Conservation (phyloP, 2,329 filamentous ascomycete species). For the Neocatenulostroma microsporum region DNA sequence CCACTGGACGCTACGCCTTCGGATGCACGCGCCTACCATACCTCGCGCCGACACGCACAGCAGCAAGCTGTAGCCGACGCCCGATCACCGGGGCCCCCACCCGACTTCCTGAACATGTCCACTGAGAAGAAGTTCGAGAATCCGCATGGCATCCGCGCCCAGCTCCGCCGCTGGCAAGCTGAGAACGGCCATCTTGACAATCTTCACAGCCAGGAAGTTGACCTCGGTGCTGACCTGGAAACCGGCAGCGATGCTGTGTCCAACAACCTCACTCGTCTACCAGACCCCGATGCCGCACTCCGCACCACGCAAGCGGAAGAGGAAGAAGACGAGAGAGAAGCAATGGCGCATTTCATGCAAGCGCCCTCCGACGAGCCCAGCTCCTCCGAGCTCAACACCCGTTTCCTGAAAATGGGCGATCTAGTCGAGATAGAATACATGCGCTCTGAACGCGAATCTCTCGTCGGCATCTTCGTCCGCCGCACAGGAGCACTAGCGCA, state of each 20-base stretch:
- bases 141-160: constrained; percentile 27
- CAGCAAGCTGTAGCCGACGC: neutral
- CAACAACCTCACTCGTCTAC: constrained; percentile 25
- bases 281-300: constrained; percentile 17
- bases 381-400: constrained; percentile 29
- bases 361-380: constrained; percentile 20
- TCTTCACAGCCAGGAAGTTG: constrained; percentile 9
- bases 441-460: constrained; percentile 29
- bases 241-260: constrained; percentile 5
- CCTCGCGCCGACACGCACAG: neutral
- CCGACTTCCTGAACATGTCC: neutral
- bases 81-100: neutral
- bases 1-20: neutral
- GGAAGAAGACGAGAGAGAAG: constrained; percentile 20
- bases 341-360: constrained; percentile 14
- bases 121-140: constrained; percentile 7
- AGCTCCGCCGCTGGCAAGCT: constrained; percentile 38
- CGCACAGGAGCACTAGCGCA: constrained; percentile 34
- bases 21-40: neutral
- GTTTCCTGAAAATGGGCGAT: constrained; percentile 39
- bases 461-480: constrained; percentile 45
- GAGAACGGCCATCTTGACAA: constrained; percentile 26
- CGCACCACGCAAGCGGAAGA: constrained; percentile 15
- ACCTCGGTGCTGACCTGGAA: neutral
- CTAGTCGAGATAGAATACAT: constrained; percentile 40